Evolutionary conservation across 805 yeast species (phyloP).

Genomic region (Starmerella geochares): DNA sequence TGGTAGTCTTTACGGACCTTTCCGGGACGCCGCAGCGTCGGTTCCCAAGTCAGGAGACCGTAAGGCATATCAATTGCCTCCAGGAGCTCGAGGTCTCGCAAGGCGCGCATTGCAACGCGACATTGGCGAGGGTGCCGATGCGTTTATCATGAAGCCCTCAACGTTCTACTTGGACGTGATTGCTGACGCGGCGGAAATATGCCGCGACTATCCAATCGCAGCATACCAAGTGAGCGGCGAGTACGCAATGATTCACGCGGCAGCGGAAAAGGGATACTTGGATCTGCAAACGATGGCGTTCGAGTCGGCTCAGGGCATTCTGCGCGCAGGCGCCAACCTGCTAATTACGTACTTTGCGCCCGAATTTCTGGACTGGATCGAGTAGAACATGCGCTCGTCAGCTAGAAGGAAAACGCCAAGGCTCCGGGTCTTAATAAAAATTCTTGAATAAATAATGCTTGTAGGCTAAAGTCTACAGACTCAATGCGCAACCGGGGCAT

Average conservation of each 20-base stretch:
- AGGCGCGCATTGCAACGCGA: constrained; percentile 83
- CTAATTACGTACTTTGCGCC: constrained; percentile 91
- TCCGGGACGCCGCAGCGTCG: constrained; percentile 94
- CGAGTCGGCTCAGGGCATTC: constrained; percentile 81
- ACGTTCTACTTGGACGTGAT: constrained; percentile 89
- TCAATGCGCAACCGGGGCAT: too few relatives aligned
- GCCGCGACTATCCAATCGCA: constrained; percentile 77
- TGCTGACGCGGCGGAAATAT: constrained; percentile 73
- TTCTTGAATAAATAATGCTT: not conserved
- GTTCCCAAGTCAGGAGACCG: constrained; percentile 85
- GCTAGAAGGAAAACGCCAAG: too few relatives aligned
- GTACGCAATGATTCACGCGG: constrained; percentile 95
- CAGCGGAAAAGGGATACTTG: constrained; percentile 87
- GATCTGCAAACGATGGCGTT: constrained; percentile 69
- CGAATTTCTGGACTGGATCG: constrained; percentile 79
- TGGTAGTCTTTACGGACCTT: constrained; percentile 90
- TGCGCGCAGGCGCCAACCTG: constrained; percentile 91
- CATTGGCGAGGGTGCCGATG: constrained; percentile 87
- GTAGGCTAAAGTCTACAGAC: too few relatives aligned
- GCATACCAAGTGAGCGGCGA: constrained; percentile 97
- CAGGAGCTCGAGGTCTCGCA: constrained; percentile 87
- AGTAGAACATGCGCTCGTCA: not conserved
- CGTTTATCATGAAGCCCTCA: constrained; percentile 89
- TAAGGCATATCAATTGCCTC: constrained; percentile 83
- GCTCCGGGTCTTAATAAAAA: too few relatives aligned